A percentile compares a stretch with the other conserved stretches of the same genome.
Evolutionary conservation across 441 rosid genomes (phyloP).

Genomic region (Lagerstroemia fauriei): DNA sequence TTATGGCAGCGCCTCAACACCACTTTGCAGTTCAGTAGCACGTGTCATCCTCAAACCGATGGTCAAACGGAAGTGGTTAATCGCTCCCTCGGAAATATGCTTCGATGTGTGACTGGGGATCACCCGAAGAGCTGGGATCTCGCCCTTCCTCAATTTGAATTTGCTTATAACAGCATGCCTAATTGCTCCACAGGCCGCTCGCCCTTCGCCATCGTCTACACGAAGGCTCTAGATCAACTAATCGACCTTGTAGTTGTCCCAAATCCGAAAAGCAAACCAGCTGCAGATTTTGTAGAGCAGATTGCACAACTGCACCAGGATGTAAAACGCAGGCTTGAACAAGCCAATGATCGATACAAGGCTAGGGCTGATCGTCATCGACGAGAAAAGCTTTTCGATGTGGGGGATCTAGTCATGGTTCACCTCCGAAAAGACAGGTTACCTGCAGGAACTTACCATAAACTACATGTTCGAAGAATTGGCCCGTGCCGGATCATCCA

Average conservation of each 20-base stretch:
- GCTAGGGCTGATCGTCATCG: neutral
- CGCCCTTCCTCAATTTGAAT: neutral
- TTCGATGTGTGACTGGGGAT: no score
- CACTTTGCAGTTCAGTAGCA: neutral
- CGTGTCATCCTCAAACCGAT: neutral
- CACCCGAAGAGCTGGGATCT: neutral
- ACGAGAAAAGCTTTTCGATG: neutral
- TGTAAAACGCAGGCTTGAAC: no score
- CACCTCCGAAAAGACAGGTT: neutral
- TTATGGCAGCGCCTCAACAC: neutral
- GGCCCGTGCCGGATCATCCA: neutral
- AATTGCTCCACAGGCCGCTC: neutral
- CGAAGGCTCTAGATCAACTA: no score
- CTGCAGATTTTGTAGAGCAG: no score
- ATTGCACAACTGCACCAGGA: no score
- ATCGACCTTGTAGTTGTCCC: no score
- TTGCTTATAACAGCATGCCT: neutral
- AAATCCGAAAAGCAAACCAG: no score
- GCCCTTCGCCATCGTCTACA: no score
- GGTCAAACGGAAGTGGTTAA: no score
- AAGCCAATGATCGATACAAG: neutral
- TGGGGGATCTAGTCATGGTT: neutral
- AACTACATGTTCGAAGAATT: neutral
- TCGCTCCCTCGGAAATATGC: no score
- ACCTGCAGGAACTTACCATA: neutral